Conservation (phyloP, 2,329 filamentous ascomycete species). For the Fonsecaea multimorphosa region DNA sequence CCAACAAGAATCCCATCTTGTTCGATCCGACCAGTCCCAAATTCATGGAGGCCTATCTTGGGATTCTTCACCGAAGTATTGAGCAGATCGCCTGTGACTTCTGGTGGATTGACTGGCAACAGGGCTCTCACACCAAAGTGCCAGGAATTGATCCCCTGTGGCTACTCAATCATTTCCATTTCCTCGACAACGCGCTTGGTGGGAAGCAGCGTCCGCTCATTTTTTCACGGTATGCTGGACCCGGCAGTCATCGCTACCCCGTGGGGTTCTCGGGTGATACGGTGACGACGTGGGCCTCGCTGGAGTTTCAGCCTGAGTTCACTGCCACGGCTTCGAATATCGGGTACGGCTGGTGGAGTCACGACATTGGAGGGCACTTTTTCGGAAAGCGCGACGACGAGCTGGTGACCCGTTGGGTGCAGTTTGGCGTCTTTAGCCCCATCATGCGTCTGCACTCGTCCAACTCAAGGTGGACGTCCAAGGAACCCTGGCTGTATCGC, state of each 20-base stretch:
- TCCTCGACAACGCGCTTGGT: constrained; percentile 58
- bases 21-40: constrained; percentile 62
- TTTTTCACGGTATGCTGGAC: constrained; percentile 67
- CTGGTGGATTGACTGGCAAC: constrained; percentile 74
- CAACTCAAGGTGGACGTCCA: constrained; percentile 63
- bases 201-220: constrained; percentile 57
- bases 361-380: constrained; percentile 71
- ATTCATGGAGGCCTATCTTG: constrained; percentile 65
- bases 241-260: constrained; percentile 68
- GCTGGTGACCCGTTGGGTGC: constrained; percentile 65
- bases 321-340: constrained; percentile 71
- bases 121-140: constrained; percentile 62
- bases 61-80: constrained; percentile 62
- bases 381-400: constrained; percentile 64
- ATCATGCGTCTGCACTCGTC: constrained; percentile 67
- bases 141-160: constrained; percentile 67
- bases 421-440: constrained; percentile 66
- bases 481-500: constrained; percentile 67
- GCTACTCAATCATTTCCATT: constrained; percentile 70
- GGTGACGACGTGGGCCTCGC: constrained; percentile 64
- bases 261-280: constrained; percentile 70
- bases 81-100: constrained; percentile 66
- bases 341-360: constrained; percentile 72
- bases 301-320: constrained; percentile 70
- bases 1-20: constrained; percentile 56